Evolutionary conservation across 345 rosid species (phyloP), one percentile per base, ranked within the genome.

Genomic region (Bruguiera parviflora): DNA sequence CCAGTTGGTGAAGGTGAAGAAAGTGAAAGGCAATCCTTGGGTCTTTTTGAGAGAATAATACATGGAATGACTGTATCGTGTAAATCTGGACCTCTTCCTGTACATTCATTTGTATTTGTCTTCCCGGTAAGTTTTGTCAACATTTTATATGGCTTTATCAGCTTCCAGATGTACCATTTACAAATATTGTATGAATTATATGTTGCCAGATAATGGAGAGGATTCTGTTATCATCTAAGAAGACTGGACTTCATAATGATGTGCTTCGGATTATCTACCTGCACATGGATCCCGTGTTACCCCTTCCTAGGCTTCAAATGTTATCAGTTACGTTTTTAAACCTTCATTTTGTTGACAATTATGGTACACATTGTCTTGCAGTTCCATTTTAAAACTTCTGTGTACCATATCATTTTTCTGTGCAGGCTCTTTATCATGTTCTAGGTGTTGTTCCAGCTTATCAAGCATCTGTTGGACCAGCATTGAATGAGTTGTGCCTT

Each of bases 251-350:
- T 79, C 97, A 92, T 72, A 93, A 89, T 80, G 85, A 81, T 73
- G 96, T 84, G 77, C 97, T 92, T 67, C 88, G 73, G 71, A 86
- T 95, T 80, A 78, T 95, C 75, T 85, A 80, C 77, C 68, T 92
- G 88, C 99, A 95, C 79, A 69, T 90, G 84, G 99, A 95, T 82
- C 90, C 99, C 32, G 81, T 87, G 74, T 79, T 92, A 68, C 99
- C 99, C 15, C 91, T 89, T 83, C 97, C 97, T 22, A 88, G 99
- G 78, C 89, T 95, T 73, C 89, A 81, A 67, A 92, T 95, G 99
- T 69, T 92, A 83, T 88, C 97, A 73, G 99, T 95, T 86, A 79
- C 4, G 43, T 71, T 70, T 57, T 75, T 76, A 21, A 29, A 7
- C 67, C 58, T 65, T 64, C 39, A 56, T 76, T 5, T 3, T 43